Evolutionary conservation across 495 filamentous ascomycete genomes (phyloP), one percentile per base, ranked within the genome.

Genomic region (Trichoderma orchidacearum): DNA sequence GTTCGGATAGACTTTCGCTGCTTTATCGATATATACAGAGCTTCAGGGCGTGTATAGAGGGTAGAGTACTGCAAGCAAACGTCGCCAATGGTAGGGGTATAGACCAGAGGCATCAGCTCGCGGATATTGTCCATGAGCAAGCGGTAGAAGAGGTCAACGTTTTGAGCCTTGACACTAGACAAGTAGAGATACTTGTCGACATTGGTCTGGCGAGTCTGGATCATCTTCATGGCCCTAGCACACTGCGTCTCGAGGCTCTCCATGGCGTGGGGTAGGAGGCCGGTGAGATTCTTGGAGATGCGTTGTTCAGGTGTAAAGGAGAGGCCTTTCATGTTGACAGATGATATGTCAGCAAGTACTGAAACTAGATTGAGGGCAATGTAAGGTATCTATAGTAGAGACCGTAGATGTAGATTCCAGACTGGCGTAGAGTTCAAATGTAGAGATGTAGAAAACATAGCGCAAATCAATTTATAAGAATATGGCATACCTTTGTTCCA

Each of bases 131-230:
- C 85, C 58, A 90, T 88, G 60, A 96, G 78, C 61, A 98, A 75
- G 61, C 93, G 81, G 78, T 96, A 98, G 76, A 96, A 98, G 51
- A 98, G 79, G 69, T 96, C 89, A 31, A 86, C 80, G 71, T 96
- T 96, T 61, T 88, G 85, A 64, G 83, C 85, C 72, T 92, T 87
- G 66, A 98, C 79, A 28, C 84, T 80, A 62, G 87, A 90, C 66
- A 98, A 78, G 71, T 97, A 98, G 50, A 92, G 82, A 70, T 93
- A 98, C 71, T 91, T 95, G 72, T 98, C 93, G 67, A 98, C 89
- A 35, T 77, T 71, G 50, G 87, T 90, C 56, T 81, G 75, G 63
- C 90, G 89, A 38, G 83, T 74, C 56, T 83, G 80, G 70, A 98
- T 84, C 70, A 80, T 75, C 67, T 78, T 78, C 71, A 81, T 74